These are phyloP conservation scores for Pseudogymnoascus sp. DNA, from an alignment of 2,329 filamentous ascomycete genomes.

Conservation along the genomic window DNA sequence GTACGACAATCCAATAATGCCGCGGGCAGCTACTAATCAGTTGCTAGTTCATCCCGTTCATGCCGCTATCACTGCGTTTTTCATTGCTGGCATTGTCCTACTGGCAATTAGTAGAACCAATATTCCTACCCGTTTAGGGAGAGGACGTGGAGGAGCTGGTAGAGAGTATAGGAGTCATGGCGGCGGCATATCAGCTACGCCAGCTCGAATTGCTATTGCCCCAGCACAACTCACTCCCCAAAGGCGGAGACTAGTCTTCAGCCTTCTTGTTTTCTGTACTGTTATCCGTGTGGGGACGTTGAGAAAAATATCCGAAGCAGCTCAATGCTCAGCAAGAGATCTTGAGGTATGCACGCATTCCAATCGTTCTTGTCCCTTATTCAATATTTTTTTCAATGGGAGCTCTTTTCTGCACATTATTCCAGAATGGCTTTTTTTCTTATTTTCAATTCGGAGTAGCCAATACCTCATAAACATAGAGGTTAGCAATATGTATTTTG, in stretches of 20 bases:
- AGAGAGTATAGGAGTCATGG: not conserved
- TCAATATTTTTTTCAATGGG: not conserved
- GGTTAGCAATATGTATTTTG: not conserved
- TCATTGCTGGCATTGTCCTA: not conserved
- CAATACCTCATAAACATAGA: not conserved
- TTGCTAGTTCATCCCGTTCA: not conserved
- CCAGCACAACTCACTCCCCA: not conserved
- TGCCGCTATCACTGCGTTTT: not conserved
- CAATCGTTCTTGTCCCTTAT: not conserved
- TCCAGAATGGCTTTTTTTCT: not conserved
- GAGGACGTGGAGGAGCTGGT: constrained; percentile 9
- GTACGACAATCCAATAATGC: not conserved
- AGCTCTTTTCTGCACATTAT: not conserved
- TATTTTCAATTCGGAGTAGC: not conserved
- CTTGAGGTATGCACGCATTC: constrained; percentile 9
- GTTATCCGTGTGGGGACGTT: constrained; percentile 10
- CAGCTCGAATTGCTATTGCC: not conserved
- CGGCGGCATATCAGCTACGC: not conserved
- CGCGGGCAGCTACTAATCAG: not conserved
- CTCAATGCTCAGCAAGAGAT: constrained; percentile 1
- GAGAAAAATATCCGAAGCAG: not conserved
- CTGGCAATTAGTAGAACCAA: not conserved
- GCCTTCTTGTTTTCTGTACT: not conserved
- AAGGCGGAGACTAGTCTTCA: not conserved
- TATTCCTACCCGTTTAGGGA: constrained; percentile 3